These are phyloP conservation scores for Beauveria sp. DNA, from an alignment of 2,329 filamentous ascomycete genomes.

Conservation along the genomic window DNA sequence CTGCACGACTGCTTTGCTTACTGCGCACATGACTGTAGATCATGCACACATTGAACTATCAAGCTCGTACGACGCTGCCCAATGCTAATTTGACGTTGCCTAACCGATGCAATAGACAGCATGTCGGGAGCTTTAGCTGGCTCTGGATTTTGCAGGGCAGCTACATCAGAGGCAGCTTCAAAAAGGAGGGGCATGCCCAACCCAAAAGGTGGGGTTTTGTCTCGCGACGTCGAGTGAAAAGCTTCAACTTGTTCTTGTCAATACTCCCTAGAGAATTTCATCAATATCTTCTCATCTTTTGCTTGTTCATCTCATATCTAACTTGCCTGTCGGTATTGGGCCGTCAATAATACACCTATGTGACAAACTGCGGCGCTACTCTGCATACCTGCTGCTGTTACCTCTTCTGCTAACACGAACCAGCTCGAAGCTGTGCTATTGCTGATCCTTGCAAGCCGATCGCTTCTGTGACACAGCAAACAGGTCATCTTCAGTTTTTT, in stretches of 20 bases:
- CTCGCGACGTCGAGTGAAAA: not conserved
- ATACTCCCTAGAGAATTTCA: not conserved
- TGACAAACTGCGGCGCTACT: not conserved
- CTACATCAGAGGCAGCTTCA: constrained; percentile 1
- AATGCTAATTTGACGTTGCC: not conserved
- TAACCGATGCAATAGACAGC: not conserved
- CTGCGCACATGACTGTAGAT: not conserved
- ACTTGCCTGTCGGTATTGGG: not conserved
- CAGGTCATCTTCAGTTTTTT: not conserved
- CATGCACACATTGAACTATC: not conserved
- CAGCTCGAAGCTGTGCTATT: not conserved
- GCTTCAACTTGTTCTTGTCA: not conserved
- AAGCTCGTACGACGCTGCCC: not conserved
- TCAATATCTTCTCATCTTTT: not conserved
- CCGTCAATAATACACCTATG: too few species aligned
- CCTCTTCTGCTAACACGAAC: not conserved
- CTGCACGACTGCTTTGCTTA: not conserved
- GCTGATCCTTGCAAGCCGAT: not conserved
- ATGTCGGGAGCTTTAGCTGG: not conserved
- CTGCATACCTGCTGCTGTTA: not conserved
- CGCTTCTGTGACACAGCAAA: not conserved
- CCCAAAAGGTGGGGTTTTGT: constrained; percentile 6
- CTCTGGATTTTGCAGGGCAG: not conserved
- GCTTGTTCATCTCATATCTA: not conserved
- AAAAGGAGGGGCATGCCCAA: constrained; percentile 6